Evolutionary conservation across 2,329 filamentous ascomycete species (phyloP).

Genomic region (Colletotrichum destructivum): DNA sequence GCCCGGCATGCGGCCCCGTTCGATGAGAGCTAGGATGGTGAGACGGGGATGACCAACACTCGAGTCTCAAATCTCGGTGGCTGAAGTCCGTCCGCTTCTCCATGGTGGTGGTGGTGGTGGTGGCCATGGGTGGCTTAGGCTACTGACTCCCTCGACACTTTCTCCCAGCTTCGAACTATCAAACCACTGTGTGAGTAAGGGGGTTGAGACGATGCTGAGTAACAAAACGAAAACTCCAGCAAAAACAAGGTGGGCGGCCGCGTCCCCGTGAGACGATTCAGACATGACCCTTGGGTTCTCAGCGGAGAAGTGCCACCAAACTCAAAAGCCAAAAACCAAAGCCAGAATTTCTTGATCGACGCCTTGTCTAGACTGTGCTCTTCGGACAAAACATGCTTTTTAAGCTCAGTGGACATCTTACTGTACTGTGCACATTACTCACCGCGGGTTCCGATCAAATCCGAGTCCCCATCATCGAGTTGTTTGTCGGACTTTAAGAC

Average conservation of each 20-base stretch:
- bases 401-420: constrained; percentile 1
- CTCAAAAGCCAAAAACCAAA: background rate
- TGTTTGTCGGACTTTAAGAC: too few species aligned
- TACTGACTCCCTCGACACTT: background rate
- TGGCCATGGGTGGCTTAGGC: background rate
- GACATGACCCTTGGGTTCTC: background rate
- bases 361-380: constrained; percentile 17
- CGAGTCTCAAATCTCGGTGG: constrained; percentile 37
- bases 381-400: constrained; percentile 35
- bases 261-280: background rate
- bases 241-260: background rate
- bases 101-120: too few species aligned
- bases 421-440: background rate
- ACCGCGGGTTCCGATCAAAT: background rate
- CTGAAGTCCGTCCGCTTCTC: constrained; percentile 13
- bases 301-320: background rate
- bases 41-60: constrained; percentile 32
- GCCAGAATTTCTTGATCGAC: background rate
- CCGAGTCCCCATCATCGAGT: background rate
- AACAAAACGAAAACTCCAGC: background rate
- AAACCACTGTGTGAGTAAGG: background rate
- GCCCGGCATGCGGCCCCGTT: background rate
- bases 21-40: constrained; percentile 31
- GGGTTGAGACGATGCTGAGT: constrained; percentile 8
- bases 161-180: background rate